These are phyloP conservation scores for Lichtheimia hyalospora DNA, from an alignment of 371 early-diverging fungal genomes.

Conservation along the genomic window DNA sequence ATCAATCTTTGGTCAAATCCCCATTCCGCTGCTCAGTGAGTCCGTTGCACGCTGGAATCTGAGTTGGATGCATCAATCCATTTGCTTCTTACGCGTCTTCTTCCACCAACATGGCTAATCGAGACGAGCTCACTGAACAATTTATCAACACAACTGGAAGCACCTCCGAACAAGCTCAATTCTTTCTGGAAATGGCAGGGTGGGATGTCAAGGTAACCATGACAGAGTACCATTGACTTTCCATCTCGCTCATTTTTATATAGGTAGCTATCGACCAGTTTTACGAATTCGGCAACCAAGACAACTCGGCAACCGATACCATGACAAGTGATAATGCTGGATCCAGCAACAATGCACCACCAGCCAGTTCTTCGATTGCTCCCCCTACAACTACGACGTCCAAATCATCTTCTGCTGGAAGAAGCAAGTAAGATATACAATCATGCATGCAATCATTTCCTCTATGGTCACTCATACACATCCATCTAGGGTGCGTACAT, in stretches of 20 bases:
- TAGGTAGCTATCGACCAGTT: constrained; percentile 23
- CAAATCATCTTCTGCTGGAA: constrained; percentile 3
- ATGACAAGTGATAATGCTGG: neutral
- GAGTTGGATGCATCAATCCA: no score
- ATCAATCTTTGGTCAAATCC: neutral
- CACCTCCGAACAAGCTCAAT: constrained; percentile 62
- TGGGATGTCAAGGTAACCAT: constrained; percentile 74
- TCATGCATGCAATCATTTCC: neutral
- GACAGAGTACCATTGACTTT: neutral
- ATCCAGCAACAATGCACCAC: neutral
- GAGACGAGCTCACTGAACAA: constrained; percentile 56
- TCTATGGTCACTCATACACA: constrained; percentile 22
- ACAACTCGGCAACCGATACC: neutral
- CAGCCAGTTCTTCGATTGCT: neutral
- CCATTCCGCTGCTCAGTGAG: no score
- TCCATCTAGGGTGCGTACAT: constrained; percentile 56
- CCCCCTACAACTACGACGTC: neutral
- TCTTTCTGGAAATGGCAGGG: constrained; percentile 72
- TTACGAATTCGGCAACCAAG: constrained; percentile 16
- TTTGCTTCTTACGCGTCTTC: no score
- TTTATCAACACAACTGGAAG: constrained; percentile 63
- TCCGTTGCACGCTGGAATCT: no score
- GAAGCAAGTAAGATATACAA: constrained; percentile 9
- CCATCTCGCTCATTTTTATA: neutral
- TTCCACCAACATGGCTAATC: constrained; percentile 46